Percentiles rank a stretch among this genome's conserved stretches.
Evolutionary conservation across 768 basidiomycete genomes (phyloP).

Genomic region (Porpolomopsis calyptriformis): DNA sequence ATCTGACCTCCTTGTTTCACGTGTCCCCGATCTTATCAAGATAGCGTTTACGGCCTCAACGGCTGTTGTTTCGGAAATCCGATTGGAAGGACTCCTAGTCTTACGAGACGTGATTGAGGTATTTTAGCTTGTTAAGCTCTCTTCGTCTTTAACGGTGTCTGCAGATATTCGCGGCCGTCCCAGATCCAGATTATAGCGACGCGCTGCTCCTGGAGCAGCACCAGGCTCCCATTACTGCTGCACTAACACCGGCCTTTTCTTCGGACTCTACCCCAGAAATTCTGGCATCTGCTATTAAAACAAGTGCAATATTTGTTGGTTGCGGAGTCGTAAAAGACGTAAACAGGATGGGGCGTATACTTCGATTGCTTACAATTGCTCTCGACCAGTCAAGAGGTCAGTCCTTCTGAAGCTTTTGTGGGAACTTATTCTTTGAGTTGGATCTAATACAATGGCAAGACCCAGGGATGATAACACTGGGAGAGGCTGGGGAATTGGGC

Average conservation of each 20-base stretch:
- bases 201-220: constrained; percentile 89
- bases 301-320: constrained; percentile 92
- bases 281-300: constrained; percentile 80
- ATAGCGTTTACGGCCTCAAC: constrained; percentile 98
- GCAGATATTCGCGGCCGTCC: constrained; percentile 79
- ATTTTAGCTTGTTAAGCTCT: constrained; percentile 8
- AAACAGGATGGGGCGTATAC: constrained; percentile 82
- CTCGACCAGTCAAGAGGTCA: constrained; percentile 84
- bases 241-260: constrained; percentile 92
- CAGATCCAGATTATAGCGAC: constrained; percentile 90
- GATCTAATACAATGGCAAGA: constrained; percentile 33
- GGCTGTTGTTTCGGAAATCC: constrained; percentile 91
- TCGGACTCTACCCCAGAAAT: constrained; percentile 95
- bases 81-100: constrained; percentile 82
- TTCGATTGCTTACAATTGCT: constrained; percentile 79
- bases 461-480: constrained; percentile 73
- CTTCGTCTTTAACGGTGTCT: constrained; percentile 3
- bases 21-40: constrained; percentile 87
- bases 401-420: constrained; percentile 2
- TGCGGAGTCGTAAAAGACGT: constrained; percentile 91
- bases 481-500: constrained; percentile 77
- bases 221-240: constrained; percentile 96
- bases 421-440: neutral
- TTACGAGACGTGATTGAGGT: constrained; percentile 90
- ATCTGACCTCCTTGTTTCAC: constrained; percentile 63